Percentiles rank a stretch among this genome's conserved stretches.
These are phyloP conservation scores for Begonia masoniana DNA, from an alignment of 306 rosid species.

Conservation along the genomic window DNA sequence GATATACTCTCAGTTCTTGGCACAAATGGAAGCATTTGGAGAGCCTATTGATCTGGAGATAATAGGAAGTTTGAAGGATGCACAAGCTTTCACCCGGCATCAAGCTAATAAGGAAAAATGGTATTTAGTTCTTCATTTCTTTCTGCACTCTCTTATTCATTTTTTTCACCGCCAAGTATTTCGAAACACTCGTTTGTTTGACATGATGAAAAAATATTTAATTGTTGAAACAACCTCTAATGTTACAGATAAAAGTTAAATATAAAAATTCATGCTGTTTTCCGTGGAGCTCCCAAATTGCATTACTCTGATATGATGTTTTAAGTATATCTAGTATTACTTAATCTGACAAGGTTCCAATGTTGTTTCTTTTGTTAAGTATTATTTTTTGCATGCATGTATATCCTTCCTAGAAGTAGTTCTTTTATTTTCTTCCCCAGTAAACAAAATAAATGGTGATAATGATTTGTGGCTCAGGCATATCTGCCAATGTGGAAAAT, in stretches of 20 bases:
- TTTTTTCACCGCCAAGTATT: no score
- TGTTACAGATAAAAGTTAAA: no score
- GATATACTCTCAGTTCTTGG: slow-evolving; percentile 71
- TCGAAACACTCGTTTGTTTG: no score
- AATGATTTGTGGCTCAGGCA: slow-evolving; percentile 31
- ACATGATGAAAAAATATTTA: no score
- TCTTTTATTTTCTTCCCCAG: not conserved
- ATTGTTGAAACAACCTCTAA: no score
- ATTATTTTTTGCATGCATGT: not conserved
- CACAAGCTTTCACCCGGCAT: slow-evolving; percentile 74
- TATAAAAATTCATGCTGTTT: no score
- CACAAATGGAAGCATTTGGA: slow-evolving; percentile 86
- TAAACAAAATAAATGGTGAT: slow-evolving; percentile 4
- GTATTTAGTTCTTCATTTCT: slow-evolving; percentile 29
- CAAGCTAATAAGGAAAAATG: slow-evolving; percentile 65
- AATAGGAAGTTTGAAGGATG: slow-evolving; percentile 83
- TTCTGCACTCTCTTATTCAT: not conserved
- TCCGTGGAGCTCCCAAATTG: not conserved
- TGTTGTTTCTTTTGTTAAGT: no score
- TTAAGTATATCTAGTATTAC: no score
- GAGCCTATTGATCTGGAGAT: slow-evolving; percentile 80
- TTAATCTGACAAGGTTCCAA: no score
- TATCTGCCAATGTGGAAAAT: slow-evolving; percentile 35
- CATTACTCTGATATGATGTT: not conserved
- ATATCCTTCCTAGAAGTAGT: not conserved